These are phyloP conservation scores for Debaryomyces castellii DNA, from an alignment of 805 yeast species.

Conservation along the genomic window DNA sequence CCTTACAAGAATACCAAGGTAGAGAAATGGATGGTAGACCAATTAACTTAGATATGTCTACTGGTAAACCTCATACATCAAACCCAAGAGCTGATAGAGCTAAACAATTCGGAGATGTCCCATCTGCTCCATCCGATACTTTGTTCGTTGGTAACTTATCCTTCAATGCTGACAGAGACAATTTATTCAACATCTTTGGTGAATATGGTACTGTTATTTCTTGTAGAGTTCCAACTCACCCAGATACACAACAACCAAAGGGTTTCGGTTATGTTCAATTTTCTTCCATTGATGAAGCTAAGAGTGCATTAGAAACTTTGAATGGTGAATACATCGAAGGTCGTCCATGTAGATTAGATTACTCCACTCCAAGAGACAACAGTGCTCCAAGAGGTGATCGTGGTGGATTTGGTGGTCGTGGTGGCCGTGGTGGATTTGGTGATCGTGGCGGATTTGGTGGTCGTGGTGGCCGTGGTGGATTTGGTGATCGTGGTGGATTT, in stretches of 20 bases:
- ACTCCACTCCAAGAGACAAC: constrained; percentile 74
- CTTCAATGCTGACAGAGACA: constrained; percentile 83
- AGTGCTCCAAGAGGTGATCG: constrained; percentile 41
- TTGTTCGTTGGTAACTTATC: constrained; percentile 94
- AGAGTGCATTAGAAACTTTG: constrained; percentile 79
- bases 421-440: constrained; percentile 58
- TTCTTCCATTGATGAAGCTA: constrained; percentile 83
- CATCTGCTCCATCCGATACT: constrained; percentile 92
- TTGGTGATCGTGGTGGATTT: constrained; percentile 47
- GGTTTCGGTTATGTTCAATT: constrained; percentile 98
- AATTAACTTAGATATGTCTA: constrained; percentile 89
- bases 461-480: constrained; percentile 64
- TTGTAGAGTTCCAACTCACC: constrained; percentile 96
- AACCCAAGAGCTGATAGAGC: constrained; percentile 75
- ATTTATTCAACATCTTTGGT: constrained; percentile 68
- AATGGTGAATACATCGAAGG: constrained; percentile 89
- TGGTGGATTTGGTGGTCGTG: constrained; percentile 55
- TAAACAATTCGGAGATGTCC: constrained; percentile 82
- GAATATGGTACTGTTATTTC: constrained; percentile 80
- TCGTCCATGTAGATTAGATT: constrained; percentile 93
- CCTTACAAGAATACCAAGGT: constrained; percentile 82
- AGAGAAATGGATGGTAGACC: constrained; percentile 96
- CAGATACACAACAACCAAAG: constrained; percentile 98
- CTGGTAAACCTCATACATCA: constrained; percentile 69
- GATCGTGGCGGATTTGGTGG: no score